These are phyloP conservation scores for Licmophora abbreviata DNA, from an alignment of 108 stramenopile genomes.

Conservation along the genomic window DNA sequence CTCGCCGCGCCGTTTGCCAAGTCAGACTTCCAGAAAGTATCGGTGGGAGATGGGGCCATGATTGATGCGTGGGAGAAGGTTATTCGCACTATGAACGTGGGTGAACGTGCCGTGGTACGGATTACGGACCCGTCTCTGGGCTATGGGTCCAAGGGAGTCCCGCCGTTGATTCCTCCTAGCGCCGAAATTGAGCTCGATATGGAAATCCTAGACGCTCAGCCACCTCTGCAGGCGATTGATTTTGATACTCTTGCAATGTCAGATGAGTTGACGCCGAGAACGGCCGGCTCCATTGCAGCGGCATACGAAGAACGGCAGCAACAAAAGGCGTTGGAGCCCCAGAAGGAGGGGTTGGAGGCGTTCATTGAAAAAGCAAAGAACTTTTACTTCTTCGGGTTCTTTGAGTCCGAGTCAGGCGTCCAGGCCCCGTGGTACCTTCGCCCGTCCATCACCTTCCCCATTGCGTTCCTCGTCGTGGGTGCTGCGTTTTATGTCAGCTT, in stretches of 20 bases:
- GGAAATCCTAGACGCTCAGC: conserved; percentile 49
- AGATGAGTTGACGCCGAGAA: conserved; percentile 19
- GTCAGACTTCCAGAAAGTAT: conserved; percentile 31
- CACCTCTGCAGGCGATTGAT: conserved; percentile 28
- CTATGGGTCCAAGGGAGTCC: conserved; percentile 59
- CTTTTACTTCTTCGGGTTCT: conserved; percentile 91
- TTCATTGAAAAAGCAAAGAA: conserved; percentile 63
- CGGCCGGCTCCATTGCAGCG: conserved; percentile 62
- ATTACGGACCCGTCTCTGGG: conserved; percentile 53
- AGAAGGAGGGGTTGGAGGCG: conserved; percentile 63
- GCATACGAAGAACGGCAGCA: conserved; percentile 58
- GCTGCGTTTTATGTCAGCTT: conserved; percentile 73
- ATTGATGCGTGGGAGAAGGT: conserved; percentile 72
- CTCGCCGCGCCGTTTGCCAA: conserved; percentile 18
- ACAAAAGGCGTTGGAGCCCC: conserved; percentile 31
- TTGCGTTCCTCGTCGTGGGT: conserved; percentile 82
- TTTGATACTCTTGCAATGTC: conserved; percentile 21
- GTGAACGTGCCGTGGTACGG: conserved; percentile 54
- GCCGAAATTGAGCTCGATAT: conserved; percentile 54
- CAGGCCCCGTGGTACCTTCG: conserved; percentile 89
- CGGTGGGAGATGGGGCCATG: conserved; percentile 68
- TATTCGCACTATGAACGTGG: conserved; percentile 58
- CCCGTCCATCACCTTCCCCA: conserved; percentile 88
- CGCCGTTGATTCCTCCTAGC: conserved; percentile 57
- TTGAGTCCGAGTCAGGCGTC: conserved; percentile 89